Percentiles rank a stretch among this genome's conserved stretches.
These are phyloP conservation scores for Euphorbia corollata DNA, from an alignment of 441 rosid species.

Conservation along the genomic window DNA sequence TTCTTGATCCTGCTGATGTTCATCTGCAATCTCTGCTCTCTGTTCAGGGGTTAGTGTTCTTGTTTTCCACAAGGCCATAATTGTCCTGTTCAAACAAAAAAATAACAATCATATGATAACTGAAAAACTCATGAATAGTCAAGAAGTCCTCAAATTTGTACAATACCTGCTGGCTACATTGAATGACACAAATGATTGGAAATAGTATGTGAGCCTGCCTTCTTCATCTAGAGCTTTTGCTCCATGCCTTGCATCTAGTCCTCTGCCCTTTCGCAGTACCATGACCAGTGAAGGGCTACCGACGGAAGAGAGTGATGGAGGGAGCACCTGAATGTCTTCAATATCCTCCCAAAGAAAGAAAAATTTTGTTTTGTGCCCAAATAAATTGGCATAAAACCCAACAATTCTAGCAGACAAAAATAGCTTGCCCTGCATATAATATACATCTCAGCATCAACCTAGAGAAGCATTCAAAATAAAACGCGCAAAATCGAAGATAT, in stretches of 20 bases:
- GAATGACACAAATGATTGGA: conserved; percentile 79
- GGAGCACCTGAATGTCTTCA: conserved; percentile 58
- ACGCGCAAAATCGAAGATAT: background rate
- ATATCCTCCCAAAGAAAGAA: conserved; percentile 89
- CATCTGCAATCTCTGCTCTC: conserved; percentile 50
- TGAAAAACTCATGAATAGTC: background rate
- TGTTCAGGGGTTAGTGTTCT: conserved; percentile 46
- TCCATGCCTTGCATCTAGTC: conserved; percentile 67
- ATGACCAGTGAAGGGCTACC: conserved; percentile 69
- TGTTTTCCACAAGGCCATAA: conserved; percentile 73
- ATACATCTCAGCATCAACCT: conserved; percentile 15
- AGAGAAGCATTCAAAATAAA: background rate
- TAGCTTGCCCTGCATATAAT: conserved; percentile 56
- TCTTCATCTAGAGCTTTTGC: conserved; percentile 74
- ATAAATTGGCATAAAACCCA: conserved; percentile 77
- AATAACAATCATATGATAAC: conserved; percentile 11
- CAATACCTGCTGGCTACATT: conserved; percentile 58
- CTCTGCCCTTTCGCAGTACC: conserved; percentile 48
- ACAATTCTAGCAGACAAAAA: conserved; percentile 82
- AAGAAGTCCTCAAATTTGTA: background rate
- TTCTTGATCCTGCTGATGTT: conserved; percentile 26
- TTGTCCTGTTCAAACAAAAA: conserved; percentile 48
- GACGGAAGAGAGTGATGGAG: conserved; percentile 60
- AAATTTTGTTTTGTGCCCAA: conserved; percentile 73
- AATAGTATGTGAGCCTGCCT: conserved; percentile 66